Conservation (phyloP, 805 yeast genomes). For the Ogataea kodamae region DNA sequence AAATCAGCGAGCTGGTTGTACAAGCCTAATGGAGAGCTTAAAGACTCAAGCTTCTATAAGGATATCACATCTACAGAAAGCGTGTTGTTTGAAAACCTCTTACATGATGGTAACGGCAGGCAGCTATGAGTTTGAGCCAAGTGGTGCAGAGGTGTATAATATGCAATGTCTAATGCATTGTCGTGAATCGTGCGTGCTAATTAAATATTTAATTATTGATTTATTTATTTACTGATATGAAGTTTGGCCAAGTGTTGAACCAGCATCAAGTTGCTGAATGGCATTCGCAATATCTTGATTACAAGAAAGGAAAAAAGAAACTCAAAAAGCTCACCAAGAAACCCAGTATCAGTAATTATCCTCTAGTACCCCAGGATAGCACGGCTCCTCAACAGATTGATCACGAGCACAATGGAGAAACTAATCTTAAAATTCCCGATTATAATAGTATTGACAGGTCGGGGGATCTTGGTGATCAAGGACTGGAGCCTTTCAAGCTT, state of each 20-base stretch:
- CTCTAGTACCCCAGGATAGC: background rate
- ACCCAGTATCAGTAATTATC: conserved; percentile 11
- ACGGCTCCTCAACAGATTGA: background rate
- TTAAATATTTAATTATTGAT: too few relatives aligned
- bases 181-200: too few relatives aligned
- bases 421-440: background rate
- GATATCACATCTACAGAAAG: conserved; percentile 31
- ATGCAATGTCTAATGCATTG: too few relatives aligned
- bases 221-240: conserved; percentile 40
- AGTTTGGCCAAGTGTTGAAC: conserved; percentile 63
- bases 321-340: conserved; percentile 30
- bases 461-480: conserved; percentile 4
- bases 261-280: conserved; percentile 82
- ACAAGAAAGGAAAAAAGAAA: conserved; percentile 46
- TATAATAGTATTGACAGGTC: background rate
- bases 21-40: conserved; percentile 35
- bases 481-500: conserved; percentile 20
- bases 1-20: conserved; percentile 36
- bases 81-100: conserved; percentile 26
- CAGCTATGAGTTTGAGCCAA: conserved; percentile 6
- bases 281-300: conserved; percentile 77
- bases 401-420: background rate
- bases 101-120: conserved; percentile 20
- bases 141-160: conserved; percentile 6
- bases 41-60: conserved; percentile 12